Evolutionary conservation across 352 stramenopile species (phyloP).

Genomic region (Phytopythium delawarense): DNA sequence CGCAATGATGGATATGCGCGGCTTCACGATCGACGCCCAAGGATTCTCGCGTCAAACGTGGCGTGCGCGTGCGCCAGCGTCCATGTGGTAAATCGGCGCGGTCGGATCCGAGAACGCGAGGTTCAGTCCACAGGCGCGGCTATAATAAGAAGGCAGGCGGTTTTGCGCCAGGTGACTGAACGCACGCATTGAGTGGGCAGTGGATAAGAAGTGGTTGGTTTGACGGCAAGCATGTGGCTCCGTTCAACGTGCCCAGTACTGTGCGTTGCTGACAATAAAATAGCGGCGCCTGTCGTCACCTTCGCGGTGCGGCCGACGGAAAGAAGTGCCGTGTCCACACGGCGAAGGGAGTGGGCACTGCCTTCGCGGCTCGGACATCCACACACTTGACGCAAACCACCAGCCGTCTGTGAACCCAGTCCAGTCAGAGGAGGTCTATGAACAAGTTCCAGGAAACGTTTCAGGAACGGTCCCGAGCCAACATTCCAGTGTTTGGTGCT

Average conservation of each 20-base stretch:
- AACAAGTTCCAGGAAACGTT: neutral
- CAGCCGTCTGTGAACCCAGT: neutral
- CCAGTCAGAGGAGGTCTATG: too few relatives aligned
- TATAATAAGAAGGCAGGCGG: neutral
- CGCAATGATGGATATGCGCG: neutral
- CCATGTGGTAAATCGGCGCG: neutral
- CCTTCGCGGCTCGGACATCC: neutral
- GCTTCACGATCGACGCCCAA: neutral
- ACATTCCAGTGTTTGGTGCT: neutral
- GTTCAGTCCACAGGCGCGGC: neutral
- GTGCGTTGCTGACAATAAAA: neutral
- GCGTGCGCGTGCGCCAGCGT: slow-evolving; percentile 2
- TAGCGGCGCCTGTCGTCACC: neutral
- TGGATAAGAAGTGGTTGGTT: neutral
- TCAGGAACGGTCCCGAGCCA: slow-evolving; percentile 1
- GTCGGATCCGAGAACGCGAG: neutral
- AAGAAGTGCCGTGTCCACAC: neutral
- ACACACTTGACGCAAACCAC: neutral
- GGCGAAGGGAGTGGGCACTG: neutral
- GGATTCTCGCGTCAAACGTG: slow-evolving; percentile 5
- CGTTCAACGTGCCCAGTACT: neutral
- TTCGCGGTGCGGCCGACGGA: neutral
- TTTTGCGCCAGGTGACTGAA: neutral
- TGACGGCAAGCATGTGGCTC: neutral
- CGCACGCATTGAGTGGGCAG: neutral